These are phyloP conservation scores for Thalia dealbata DNA, from an alignment of 176 grass and related monocot species.

Conservation along the genomic window DNA sequence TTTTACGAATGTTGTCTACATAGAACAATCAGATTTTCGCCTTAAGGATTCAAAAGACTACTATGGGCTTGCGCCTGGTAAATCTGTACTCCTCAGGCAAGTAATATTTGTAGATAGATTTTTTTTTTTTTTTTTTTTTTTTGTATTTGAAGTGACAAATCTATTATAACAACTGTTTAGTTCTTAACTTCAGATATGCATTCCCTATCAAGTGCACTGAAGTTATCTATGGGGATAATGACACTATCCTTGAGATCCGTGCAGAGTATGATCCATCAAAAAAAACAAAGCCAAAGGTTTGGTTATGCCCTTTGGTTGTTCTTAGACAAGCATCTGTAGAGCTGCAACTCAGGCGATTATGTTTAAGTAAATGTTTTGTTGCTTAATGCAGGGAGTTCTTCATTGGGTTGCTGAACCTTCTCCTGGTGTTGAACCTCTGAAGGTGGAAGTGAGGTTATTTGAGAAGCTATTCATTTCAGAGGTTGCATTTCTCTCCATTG, in stretches of 20 bases:
- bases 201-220: conserved; percentile 96
- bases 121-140: no score
- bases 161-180: not conserved
- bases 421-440: conserved; percentile 72
- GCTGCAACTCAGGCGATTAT: not conserved
- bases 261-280: conserved; percentile 91
- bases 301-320: not conserved
- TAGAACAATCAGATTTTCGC: conserved; percentile 90
- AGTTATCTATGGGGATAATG: conserved; percentile 59
- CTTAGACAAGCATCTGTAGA: not conserved
- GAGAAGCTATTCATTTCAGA: conserved; percentile 80
- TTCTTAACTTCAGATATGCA: conserved; percentile 49
- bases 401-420: conserved; percentile 88
- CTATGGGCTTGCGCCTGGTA: conserved; percentile 89
- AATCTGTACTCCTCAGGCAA: conserved; percentile 82
- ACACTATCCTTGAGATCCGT: conserved; percentile 66
- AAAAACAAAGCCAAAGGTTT: conserved; percentile 86
- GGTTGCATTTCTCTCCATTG: conserved; percentile 26
- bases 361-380: not conserved
- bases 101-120: conserved; percentile 13
- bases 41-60: conserved; percentile 93
- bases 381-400: conserved; percentile 60
- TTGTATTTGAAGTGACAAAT: no score
- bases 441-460: conserved; percentile 83
- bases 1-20: conserved; percentile 30